These are phyloP conservation scores for Oryza meyeriana DNA, from an alignment of 176 grass and related monocot species.

Conservation along the genomic window DNA sequence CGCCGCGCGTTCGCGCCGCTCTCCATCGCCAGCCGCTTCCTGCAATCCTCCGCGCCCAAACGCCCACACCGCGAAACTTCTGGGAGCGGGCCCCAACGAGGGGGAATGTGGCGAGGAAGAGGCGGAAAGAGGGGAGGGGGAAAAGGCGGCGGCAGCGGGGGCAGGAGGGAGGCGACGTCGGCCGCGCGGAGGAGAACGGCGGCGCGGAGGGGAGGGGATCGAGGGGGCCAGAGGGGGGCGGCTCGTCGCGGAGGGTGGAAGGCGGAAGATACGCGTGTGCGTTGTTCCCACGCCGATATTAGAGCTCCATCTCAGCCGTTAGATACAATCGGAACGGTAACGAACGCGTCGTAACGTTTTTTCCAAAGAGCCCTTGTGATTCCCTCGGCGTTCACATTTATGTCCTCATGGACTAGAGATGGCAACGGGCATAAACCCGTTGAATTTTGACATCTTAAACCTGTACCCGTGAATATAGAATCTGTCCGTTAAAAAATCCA, in stretches of 20 bases:
- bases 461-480: no score
- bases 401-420: no score
- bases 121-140: no score
- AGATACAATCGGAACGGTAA: neutral
- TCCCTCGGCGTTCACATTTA: no score
- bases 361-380: neutral
- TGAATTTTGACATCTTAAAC: no score
- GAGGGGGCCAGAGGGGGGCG: neutral
- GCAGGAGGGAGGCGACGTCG: no score
- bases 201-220: neutral
- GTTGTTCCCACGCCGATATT: neutral
- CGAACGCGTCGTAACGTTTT: neutral
- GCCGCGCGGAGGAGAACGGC: no score
- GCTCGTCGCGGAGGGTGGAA: no score
- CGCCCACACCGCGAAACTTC: conserved; percentile 20
- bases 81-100: neutral
- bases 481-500: no score
- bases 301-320: neutral
- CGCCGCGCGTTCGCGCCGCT: conserved; percentile 51
- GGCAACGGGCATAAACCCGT: no score
- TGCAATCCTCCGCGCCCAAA: neutral
- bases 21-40: conserved; percentile 38
- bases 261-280: neutral
- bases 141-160: neutral
- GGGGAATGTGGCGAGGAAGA: neutral